phyloP scores from a whole-genome alignment of 179 eudicot genomes.

The Beta macrorhiza region DNA sequence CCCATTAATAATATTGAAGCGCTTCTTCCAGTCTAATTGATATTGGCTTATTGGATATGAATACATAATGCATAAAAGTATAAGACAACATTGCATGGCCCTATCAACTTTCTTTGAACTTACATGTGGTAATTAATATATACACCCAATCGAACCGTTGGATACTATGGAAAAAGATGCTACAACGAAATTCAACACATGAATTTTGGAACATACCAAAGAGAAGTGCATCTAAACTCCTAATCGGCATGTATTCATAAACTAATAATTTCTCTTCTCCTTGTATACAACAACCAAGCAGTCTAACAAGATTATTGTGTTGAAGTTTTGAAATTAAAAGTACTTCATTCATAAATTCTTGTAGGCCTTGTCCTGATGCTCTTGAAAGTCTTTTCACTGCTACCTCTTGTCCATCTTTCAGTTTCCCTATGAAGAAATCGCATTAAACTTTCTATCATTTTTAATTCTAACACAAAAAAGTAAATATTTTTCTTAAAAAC shows the following conservation, averaged over 20 bases:
- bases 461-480: no score
- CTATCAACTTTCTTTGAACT: no score
- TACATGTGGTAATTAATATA: background rate
- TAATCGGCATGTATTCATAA: no score
- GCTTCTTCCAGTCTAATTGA: slow-evolving; percentile 39
- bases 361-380: no score
- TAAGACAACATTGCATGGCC: background rate
- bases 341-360: no score
- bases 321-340: no score
- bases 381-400: slow-evolving; percentile 29
- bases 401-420: slow-evolving; percentile 29
- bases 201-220: slow-evolving; percentile 24
- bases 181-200: background rate
- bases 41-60: slow-evolving; percentile 29
- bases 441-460: slow-evolving; percentile 8
- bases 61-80: background rate
- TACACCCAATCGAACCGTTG: background rate
- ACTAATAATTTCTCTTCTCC: no score
- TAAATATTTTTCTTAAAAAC: no score
- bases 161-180: background rate
- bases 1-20: slow-evolving; percentile 33
- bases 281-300: no score
- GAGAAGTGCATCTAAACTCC: slow-evolving; percentile 7
- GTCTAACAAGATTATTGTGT: no score
- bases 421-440: slow-evolving; percentile 29